These are phyloP conservation scores for Quercus tomentella DNA, from an alignment of 331 rosid genomes.

Conservation along the genomic window DNA sequence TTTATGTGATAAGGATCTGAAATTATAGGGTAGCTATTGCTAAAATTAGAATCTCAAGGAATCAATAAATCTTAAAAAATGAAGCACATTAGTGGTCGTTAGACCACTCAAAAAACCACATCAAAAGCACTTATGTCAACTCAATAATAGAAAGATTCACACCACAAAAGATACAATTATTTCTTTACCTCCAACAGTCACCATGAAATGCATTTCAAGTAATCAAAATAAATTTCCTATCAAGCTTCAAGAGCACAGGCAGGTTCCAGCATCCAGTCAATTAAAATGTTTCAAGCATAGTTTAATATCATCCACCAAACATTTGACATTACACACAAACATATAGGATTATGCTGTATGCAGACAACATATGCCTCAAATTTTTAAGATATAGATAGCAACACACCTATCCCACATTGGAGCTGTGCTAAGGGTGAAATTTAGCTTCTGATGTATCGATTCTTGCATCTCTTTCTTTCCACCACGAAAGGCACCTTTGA, in stretches of 20 bases:
- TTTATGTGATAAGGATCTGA: too few species aligned
- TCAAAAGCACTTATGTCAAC: too few species aligned
- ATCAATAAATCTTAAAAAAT: too few species aligned
- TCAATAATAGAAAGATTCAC: too few species aligned
- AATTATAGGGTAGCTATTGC: too few species aligned
- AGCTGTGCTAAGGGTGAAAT: conserved; percentile 65
- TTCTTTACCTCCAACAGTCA: not conserved
- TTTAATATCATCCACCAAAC: not conserved
- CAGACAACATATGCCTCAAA: not conserved
- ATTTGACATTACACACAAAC: not conserved
- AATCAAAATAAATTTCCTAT: not conserved
- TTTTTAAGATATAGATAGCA: conserved; percentile 10
- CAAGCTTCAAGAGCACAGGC: not conserved
- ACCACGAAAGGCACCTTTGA: conserved; percentile 55
- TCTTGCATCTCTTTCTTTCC: conserved; percentile 75
- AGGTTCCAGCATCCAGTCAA: not conserved
- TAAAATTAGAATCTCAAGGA: too few species aligned
- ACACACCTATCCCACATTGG: conserved; percentile 95
- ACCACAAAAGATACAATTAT: too few species aligned
- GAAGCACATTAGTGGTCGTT: too few species aligned
- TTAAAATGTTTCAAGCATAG: too few species aligned
- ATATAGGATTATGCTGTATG: not conserved
- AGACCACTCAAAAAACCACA: too few species aligned
- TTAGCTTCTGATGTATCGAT: conserved; percentile 57
- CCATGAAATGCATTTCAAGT: not conserved